Evolutionary conservation across 2,329 filamentous ascomycete genomes (phyloP), one percentile per base, ranked within the genome.

Genomic region (Zymoseptoria brevis): DNA sequence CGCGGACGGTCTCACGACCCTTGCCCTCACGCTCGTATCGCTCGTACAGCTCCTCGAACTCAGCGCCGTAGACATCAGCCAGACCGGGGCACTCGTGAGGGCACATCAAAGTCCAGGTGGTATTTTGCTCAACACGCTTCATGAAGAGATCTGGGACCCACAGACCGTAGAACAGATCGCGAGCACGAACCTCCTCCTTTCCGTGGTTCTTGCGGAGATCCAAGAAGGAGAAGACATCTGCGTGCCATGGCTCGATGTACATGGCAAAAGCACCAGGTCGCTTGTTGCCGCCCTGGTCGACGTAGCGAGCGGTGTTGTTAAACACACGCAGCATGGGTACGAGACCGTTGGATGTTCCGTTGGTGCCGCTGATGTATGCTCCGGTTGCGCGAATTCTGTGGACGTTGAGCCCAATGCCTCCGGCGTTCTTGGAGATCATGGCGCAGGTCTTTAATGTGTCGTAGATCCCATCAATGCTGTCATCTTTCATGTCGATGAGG

Each of bases 81-180:
- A 99, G 84, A 60, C 93, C 94, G 60, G 93, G 89, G 72, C 90
- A 94, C 77, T 99, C 94, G 71, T 95, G 95, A 64, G 94, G 94
- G 77, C 94, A 99, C 88, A 99, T 96, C 50, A 99, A 82, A 19
- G 94, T 97, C 94, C 94, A 99, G 61, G 94, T 88, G 59, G 85
- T 88, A 75, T 99, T 99, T 81, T 90, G 87, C 79, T 99, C 91
- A 58, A 99, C 93, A 75, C 94, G 91, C 83, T 96, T 96, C 94
- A 99, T 99, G 85, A 99, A 99, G 52, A 99, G 84, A 80, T 99
- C 94, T 16, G 94, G 92, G 60, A 96, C 96, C 94, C 94, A 99
- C 55, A 99, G 83, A 61, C 93, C 94, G 64, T 96, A 90, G 85
- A 99, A 99, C 55, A 99, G 83, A 75, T 99, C 94, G 73, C 94